phyloP scores from a whole-genome alignment of 495 filamentous ascomycete genomes.

The Clohesyomyces aquaticus region DNA sequence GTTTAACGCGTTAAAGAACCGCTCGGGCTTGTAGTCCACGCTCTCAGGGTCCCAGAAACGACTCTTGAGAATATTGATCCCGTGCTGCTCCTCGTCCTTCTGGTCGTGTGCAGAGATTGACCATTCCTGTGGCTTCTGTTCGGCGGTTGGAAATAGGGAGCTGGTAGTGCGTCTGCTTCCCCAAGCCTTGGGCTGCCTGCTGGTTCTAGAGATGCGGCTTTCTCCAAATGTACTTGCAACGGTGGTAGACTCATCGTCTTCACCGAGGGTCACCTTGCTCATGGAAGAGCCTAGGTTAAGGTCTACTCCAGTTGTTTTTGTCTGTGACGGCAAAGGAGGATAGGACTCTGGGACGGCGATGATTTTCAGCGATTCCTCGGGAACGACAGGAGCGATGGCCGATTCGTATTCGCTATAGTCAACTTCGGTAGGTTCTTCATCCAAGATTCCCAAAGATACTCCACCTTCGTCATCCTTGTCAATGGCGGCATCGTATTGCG shows the following conservation, averaged over 20 bases:
- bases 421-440: constrained; percentile 4
- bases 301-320: not conserved
- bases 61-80: constrained; percentile 39
- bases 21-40: constrained; percentile 38
- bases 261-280: not conserved
- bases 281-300: not conserved
- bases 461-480: constrained; percentile 39
- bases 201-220: not conserved
- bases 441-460: constrained; percentile 8
- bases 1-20: constrained; percentile 40
- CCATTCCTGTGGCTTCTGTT: constrained; percentile 33
- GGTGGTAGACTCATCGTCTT: not conserved
- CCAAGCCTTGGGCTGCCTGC: constrained; percentile 13
- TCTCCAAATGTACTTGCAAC: not conserved
- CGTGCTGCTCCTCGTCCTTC: constrained; percentile 14
- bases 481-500: constrained; percentile 22
- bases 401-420: not conserved
- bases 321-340: constrained; percentile 22
- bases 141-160: constrained; percentile 38
- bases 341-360: not conserved
- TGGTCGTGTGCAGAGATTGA: constrained; percentile 15
- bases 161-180: not conserved
- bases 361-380: not conserved
- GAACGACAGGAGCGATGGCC: constrained; percentile 11
- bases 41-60: constrained; percentile 46